Conservation (phyloP, 805 yeast genomes). For the Grigorovia transvaalensis region DNA sequence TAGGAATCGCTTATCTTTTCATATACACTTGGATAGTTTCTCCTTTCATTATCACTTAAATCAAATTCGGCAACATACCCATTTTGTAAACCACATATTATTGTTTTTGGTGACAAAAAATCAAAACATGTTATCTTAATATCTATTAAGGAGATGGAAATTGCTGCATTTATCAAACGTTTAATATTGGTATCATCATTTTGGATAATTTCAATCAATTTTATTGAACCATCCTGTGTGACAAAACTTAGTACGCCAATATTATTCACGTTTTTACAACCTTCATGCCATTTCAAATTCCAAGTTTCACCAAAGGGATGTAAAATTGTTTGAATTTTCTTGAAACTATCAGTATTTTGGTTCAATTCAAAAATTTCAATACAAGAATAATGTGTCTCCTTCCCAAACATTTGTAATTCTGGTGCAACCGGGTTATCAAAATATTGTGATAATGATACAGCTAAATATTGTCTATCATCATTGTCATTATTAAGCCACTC, state of each 20-base stretch:
- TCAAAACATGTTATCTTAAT: conserved; percentile 38
- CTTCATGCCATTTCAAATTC: conserved; percentile 29
- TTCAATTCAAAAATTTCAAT: conserved; percentile 38
- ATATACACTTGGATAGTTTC: conserved; percentile 29
- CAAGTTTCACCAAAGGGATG: conserved; percentile 38
- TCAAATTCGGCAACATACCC: conserved; percentile 54
- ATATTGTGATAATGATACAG: conserved; percentile 38
- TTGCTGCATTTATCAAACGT: conserved; percentile 16
- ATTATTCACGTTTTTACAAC: conserved; percentile 10
- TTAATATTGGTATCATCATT: conserved; percentile 1
- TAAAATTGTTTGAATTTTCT: conserved; percentile 24
- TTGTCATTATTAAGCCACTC: conserved; percentile 35
- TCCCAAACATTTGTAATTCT: conserved; percentile 21
- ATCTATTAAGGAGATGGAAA: conserved; percentile 19
- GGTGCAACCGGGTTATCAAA: conserved; percentile 21
- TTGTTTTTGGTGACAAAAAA: conserved; percentile 33
- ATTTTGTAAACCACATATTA: conserved; percentile 48
- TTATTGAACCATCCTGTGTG: conserved; percentile 49
- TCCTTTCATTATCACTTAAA: conserved; percentile 16
- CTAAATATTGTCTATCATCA: conserved; percentile 33
- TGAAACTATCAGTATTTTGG: conserved; percentile 19
- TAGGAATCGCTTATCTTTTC: conserved; percentile 32
- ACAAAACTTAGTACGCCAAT: conserved; percentile 41
- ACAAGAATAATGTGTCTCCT: conserved; percentile 28
- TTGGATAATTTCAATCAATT: conserved; percentile 33